Percentiles rank a stretch among this genome's conserved stretches.
These are phyloP conservation scores for Fraxinus excelsior DNA, from an alignment of 257 asterid species.

Conservation along the genomic window DNA sequence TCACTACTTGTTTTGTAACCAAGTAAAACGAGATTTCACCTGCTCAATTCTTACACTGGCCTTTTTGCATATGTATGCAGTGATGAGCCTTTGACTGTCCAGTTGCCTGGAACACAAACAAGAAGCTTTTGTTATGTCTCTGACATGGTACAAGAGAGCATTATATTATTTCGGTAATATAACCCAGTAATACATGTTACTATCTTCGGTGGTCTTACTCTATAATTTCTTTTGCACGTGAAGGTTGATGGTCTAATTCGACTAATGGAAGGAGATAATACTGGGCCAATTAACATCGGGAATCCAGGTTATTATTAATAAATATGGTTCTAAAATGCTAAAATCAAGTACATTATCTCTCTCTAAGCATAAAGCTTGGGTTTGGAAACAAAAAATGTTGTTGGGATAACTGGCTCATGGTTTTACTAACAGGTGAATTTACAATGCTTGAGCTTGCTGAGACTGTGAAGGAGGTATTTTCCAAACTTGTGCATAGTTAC, in stretches of 20 bases:
- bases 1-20: not conserved
- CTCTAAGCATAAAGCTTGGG: not conserved
- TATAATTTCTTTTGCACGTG: constrained; percentile 17
- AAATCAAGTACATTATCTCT: not conserved
- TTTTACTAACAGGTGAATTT: constrained; percentile 47
- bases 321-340: not conserved
- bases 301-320: constrained; percentile 50
- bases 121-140: constrained; percentile 60
- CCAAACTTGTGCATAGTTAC: not conserved
- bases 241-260: constrained; percentile 58
- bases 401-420: not conserved
- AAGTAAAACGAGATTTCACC: constrained; percentile 2
- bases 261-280: constrained; percentile 56
- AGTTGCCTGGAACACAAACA: constrained; percentile 58
- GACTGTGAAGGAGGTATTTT: constrained; percentile 56
- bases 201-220: not conserved
- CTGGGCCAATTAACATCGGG: constrained; percentile 73
- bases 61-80: constrained; percentile 24
- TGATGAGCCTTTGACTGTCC: constrained; percentile 55
- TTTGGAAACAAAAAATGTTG: not conserved
- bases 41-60: not conserved
- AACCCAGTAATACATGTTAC: not conserved
- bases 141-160: constrained; percentile 41
- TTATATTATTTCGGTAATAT: not conserved
- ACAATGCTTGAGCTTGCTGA: constrained; percentile 67